phyloP scores from a whole-genome alignment of 306 rosid genomes.

The Rosa persica region DNA sequence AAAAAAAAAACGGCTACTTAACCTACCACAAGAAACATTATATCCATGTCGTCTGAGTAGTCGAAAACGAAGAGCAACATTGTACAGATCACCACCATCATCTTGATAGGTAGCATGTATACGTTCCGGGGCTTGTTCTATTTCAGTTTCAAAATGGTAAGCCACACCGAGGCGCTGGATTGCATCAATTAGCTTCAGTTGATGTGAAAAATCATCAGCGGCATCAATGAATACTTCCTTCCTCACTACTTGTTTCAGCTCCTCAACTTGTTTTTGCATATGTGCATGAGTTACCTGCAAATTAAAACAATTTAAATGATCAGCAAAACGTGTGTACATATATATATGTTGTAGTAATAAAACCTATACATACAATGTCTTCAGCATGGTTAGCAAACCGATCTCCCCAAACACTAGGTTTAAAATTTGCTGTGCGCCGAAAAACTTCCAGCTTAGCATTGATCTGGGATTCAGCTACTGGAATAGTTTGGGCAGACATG shows the following conservation, averaged over 20 bases:
- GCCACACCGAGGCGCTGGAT: conserved; percentile 29
- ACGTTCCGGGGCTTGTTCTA: not conserved
- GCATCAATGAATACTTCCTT: not conserved
- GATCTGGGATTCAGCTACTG: not conserved
- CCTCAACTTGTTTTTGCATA: not conserved
- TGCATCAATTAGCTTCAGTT: conserved; percentile 24
- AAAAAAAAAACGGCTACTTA: not conserved
- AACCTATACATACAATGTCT: not conserved
- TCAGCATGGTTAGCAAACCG: not conserved
- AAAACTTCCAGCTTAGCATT: not conserved
- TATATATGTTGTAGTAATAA: not conserved
- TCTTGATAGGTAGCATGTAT: not conserved
- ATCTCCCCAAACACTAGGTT: conserved; percentile 2
- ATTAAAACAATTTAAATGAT: not conserved
- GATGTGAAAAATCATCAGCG: not conserved
- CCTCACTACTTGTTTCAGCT: not conserved
- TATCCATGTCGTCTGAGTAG: conserved; percentile 45
- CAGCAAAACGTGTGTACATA: not conserved
- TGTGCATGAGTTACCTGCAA: not conserved
- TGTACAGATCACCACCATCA: conserved; percentile 14
- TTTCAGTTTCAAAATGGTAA: conserved; percentile 45
- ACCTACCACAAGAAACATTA: conserved; percentile 30
- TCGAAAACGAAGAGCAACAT: conserved; percentile 41
- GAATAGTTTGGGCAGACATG: not conserved
- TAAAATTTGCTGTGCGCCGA: not conserved